Percentiles rank a stretch among this genome's conserved stretches.
Conservation (phyloP, 1,284 basidiomycete species). For the Trichosporon inkin region DNA sequence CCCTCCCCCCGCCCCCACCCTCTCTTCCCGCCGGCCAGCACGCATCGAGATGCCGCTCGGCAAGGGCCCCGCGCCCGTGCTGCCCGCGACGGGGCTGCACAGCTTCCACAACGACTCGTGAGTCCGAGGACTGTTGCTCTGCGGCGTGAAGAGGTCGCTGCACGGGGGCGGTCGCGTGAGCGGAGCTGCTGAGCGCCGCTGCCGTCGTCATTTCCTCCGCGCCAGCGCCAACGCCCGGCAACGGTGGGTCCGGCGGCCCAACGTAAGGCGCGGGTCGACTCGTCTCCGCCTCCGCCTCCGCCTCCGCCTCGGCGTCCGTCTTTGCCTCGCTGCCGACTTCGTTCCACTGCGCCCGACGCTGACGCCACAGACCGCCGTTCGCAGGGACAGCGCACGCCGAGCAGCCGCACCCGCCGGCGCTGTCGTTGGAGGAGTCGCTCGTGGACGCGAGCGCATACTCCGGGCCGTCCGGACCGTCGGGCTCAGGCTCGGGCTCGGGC, state of each 20-base stretch:
- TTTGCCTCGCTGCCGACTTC: not conserved
- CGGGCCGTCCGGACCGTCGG: too few species aligned
- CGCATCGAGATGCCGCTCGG: not conserved
- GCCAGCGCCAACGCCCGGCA: too few species aligned
- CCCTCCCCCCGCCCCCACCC: not conserved
- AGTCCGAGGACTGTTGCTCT: conserved; percentile 15
- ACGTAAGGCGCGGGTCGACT: not conserved
- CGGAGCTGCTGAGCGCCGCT: too few species aligned
- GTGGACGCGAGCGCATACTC: conserved; percentile 30
- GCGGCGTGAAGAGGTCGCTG: too few species aligned
- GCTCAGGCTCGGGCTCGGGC: too few species aligned
- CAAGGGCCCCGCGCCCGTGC: conserved; percentile 38
- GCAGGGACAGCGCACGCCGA: conserved; percentile 29
- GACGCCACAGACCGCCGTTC: conserved; percentile 38
- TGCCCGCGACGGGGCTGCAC: conserved; percentile 48
- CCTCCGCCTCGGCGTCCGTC: not conserved
- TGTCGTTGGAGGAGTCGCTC: conserved; percentile 28
- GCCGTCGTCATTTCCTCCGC: not conserved
- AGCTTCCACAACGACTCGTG: conserved; percentile 50
- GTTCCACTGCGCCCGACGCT: not conserved
- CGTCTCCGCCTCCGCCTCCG: not conserved
- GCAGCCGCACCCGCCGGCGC: conserved; percentile 31
- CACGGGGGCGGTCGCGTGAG: too few species aligned
- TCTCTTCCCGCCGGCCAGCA: too few species aligned
- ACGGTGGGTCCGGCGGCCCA: too few species aligned